These are phyloP conservation scores for Flueggea neowawraea DNA, from an alignment of 441 rosid species.

Conservation along the genomic window DNA sequence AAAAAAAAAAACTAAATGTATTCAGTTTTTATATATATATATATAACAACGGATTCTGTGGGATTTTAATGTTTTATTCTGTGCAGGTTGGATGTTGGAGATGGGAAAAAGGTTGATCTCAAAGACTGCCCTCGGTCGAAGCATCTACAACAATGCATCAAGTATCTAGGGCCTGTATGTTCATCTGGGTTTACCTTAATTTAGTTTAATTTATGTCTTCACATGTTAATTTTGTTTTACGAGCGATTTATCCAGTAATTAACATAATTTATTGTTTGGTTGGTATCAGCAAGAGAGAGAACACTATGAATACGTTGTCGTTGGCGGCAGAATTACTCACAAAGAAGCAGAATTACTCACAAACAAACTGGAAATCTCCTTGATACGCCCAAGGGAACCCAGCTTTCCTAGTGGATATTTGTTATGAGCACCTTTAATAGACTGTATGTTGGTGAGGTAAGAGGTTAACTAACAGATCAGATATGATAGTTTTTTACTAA, in stretches of 20 bases:
- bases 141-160: constrained; percentile 76
- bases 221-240: background rate
- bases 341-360: constrained; percentile 70
- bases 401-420: constrained; percentile 69
- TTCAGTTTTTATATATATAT: too few species aligned
- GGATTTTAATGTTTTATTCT: background rate
- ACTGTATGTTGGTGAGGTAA: constrained; percentile 74
- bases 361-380: constrained; percentile 48
- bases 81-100: constrained; percentile 87
- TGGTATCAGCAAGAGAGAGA: constrained; percentile 81
- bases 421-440: constrained; percentile 81
- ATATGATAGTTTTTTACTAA: background rate
- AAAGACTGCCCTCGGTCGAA: constrained; percentile 56
- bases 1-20: too few species aligned
- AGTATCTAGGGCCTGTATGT: constrained; percentile 90
- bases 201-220: background rate
- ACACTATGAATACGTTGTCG: constrained; percentile 59
- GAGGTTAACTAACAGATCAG: constrained; percentile 13
- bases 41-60: constrained; percentile 12
- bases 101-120: constrained; percentile 74
- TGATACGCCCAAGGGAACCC: constrained; percentile 44
- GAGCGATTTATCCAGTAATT: background rate
- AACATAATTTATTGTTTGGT: background rate
- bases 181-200: background rate
- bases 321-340: constrained; percentile 62